Base-by-base conservation (phyloP, 345 rosid genomes). In the Noccaea bulbosa region DNA sequence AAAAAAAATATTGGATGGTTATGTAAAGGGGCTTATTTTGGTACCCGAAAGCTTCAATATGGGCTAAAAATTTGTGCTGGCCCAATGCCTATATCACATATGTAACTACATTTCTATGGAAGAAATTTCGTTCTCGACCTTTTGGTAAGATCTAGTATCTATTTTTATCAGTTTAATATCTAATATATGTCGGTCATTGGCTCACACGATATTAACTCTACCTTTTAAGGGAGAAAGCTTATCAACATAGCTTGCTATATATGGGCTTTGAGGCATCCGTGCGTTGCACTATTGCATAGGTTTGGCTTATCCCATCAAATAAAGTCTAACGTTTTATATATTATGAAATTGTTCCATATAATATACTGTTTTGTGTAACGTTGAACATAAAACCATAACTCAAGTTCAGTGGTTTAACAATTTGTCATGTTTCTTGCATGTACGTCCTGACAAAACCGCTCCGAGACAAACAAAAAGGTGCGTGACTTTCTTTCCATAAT, bases 71-170 rank as follows among this genome's bases (percentile, higher is more conserved):
- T 24, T 10, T 6, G 11, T 2, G 3, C 4, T 35, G 57, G 58
- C 58, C 47, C 52, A 22, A 64, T n/a, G 24, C 58, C 38, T 50
- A 38, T 50, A 38, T 50, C 14, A 65, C 40, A 30, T 44, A 27
- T 27, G 30, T 27, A 41, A 24, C 7, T 7, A 41, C 4, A 17
- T 37, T 17, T 33, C 1, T 14, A 2, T 37, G 12, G 12, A 34
- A 7, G 1, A 59, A n/a, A 20, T 4, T 60, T 62, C 27, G 15
- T 81, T 84, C 81, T 84, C 85, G 80, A 83, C 85, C 83, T 81
- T 79, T 83, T 83, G 85, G 83, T 79, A 81, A 81, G 83, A 83
- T 79, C 81, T 81, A 81, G 81, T 83, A 77, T 77, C 76, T 83
- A 83, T 83, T 83, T 79, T 83, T 83, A 81, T 81, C 82, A 75